These are phyloP conservation scores for Bocquillonia castaneifolia DNA, from an alignment of 441 rosid genomes.

Conservation along the genomic window DNA sequence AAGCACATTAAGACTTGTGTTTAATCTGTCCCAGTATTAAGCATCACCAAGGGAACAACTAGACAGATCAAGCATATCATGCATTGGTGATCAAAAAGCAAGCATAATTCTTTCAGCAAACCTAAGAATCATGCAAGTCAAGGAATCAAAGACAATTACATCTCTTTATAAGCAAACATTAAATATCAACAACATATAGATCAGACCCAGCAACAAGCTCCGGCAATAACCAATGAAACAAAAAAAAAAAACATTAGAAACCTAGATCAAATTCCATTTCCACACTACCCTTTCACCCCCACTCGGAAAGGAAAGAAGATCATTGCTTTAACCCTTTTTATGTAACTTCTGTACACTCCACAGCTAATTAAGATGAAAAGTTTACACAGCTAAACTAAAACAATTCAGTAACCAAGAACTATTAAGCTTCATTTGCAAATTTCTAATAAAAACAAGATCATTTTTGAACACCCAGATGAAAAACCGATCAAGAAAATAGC, in stretches of 20 bases:
- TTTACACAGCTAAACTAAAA: background rate
- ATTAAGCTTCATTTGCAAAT: constrained; percentile 1
- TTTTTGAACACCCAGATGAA: constrained; percentile 5
- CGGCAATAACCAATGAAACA: background rate
- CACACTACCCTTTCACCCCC: background rate
- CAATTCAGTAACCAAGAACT: background rate
- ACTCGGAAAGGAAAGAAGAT: background rate
- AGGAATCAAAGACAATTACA: background rate
- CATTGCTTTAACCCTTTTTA: background rate
- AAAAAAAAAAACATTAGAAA: background rate
- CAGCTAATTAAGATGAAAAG: background rate
- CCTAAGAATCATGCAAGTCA: background rate
- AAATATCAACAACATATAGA: background rate
- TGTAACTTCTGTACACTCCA: background rate
- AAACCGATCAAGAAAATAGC: constrained; percentile 19
- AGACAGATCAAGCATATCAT: background rate
- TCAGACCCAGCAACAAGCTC: constrained; percentile 22
- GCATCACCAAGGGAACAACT: no score
- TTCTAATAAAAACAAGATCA: background rate
- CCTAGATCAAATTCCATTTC: constrained; percentile 24
- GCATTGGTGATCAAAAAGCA: background rate
- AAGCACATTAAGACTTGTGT: background rate
- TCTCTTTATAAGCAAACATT: background rate
- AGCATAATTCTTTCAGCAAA: background rate
- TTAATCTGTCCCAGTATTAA: background rate